A percentile compares a stretch with the other conserved stretches of the same genome.
phyloP scores from a whole-genome alignment of 306 rosid species.

The Vigna angularis region DNA sequence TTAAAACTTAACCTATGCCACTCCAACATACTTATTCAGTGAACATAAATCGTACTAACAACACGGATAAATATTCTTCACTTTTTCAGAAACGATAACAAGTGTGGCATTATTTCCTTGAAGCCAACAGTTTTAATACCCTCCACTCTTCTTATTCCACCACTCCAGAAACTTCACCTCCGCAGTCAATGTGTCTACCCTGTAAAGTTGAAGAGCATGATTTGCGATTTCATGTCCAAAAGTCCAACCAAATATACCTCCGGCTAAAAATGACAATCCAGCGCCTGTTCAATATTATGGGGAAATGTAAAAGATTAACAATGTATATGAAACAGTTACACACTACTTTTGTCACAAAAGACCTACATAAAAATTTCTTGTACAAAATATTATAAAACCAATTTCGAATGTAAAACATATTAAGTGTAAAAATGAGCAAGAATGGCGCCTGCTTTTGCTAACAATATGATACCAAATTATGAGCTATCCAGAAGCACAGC shows the following conservation, averaged over 20 bases:
- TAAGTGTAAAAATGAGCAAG: background rate
- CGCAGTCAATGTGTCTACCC: slow-evolving; percentile 74
- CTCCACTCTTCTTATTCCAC: slow-evolving; percentile 71
- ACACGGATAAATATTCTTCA: slow-evolving; percentile 46
- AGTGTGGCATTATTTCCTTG: slow-evolving; percentile 23
- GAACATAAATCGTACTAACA: slow-evolving; percentile 43
- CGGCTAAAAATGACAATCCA: slow-evolving; percentile 73
- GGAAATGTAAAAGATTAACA: slow-evolving; percentile 27
- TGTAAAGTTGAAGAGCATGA: slow-evolving; percentile 85
- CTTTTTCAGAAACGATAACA: slow-evolving; percentile 40
- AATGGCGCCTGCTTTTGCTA: slow-evolving; percentile 21
- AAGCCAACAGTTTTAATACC: slow-evolving; percentile 45
- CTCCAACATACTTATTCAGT: slow-evolving; percentile 44
- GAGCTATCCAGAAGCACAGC: slow-evolving; percentile 13
- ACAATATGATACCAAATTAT: slow-evolving; percentile 9
- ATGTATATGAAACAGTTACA: slow-evolving; percentile 12
- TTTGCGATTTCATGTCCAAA: slow-evolving; percentile 72
- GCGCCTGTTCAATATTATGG: slow-evolving; percentile 61
- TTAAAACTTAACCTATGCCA: slow-evolving; percentile 33
- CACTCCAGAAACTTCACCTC: slow-evolving; percentile 86
- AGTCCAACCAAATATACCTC: slow-evolving; percentile 69
- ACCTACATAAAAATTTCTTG: background rate
- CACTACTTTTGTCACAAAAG: slow-evolving; percentile 1
- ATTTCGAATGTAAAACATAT: slow-evolving; percentile 7
- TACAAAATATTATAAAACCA: slow-evolving; percentile 21